Percentiles rank a stretch among this genome's conserved stretches.
These are phyloP conservation scores for Saccharomycopsis javanensis DNA, from an alignment of 805 yeast genomes.

Conservation along the genomic window DNA sequence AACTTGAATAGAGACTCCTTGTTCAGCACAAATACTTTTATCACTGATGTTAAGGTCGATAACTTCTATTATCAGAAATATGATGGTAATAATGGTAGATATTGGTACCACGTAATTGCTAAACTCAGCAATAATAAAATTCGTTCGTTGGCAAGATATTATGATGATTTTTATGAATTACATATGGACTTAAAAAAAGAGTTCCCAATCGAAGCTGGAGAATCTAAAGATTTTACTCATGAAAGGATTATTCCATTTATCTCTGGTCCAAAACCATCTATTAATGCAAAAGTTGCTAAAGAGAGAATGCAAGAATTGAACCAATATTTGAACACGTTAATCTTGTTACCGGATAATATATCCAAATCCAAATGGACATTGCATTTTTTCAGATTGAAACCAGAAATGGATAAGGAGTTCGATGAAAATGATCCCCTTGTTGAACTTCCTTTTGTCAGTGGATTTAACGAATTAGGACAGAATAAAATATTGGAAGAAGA, in stretches of 20 bases:
- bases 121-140: conserved; percentile 55
- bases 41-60: conserved; percentile 57
- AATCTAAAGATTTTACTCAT: conserved; percentile 39
- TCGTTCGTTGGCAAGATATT: conserved; percentile 73
- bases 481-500: conserved; percentile 7
- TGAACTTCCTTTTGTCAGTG: conserved; percentile 17
- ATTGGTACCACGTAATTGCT: conserved; percentile 74
- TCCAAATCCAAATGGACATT: conserved; percentile 60
- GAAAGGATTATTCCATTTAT: conserved; percentile 82
- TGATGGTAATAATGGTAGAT: conserved; percentile 74
- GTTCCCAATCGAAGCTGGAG: conserved; percentile 90
- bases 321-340: conserved; percentile 47
- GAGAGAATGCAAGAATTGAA: conserved; percentile 48
- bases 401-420: conserved; percentile 28
- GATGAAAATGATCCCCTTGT: conserved; percentile 8
- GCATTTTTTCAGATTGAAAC: conserved; percentile 52
- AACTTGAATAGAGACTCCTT: conserved; percentile 8
- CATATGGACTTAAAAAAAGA: conserved; percentile 74
- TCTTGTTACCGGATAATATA: conserved; percentile 67
- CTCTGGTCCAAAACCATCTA: conserved; percentile 92
- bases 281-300: conserved; percentile 62
- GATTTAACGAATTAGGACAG: conserved; percentile 16
- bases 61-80: conserved; percentile 28
- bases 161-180: conserved; percentile 92
- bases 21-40: conserved; percentile 18